phyloP scores from a whole-genome alignment of 2,329 filamentous ascomycete genomes.

The Penicillium sp. region DNA sequence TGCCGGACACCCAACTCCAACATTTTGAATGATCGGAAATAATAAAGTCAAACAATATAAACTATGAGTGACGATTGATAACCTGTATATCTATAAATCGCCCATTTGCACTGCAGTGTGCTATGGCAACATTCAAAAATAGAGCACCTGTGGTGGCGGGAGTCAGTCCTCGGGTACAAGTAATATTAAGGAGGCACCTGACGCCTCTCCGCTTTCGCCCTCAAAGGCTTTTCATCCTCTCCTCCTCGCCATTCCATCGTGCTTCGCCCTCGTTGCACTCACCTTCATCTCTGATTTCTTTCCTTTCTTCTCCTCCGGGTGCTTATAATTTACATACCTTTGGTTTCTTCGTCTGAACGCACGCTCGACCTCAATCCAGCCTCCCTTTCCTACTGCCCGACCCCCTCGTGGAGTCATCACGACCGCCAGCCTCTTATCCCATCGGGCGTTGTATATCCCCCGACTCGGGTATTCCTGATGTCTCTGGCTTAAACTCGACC shows the following conservation, averaged over 20 bases:
- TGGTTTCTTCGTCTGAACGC: neutral
- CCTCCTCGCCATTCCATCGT: constrained; percentile 11
- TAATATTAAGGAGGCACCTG: constrained; percentile 30
- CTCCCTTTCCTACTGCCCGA: constrained; percentile 2
- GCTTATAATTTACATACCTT: neutral
- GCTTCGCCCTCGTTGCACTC: neutral
- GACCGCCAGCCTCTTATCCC: constrained; percentile 9
- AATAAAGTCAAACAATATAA: neutral
- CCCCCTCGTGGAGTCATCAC: constrained; percentile 11
- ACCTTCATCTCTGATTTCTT: neutral
- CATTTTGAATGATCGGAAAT: neutral
- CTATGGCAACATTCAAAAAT: constrained; percentile 10
- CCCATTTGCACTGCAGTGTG: neutral
- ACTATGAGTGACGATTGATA: neutral
- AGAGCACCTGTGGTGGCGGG: constrained; percentile 17
- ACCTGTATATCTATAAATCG: neutral
- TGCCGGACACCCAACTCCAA: too few species aligned
- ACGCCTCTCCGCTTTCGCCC: constrained; percentile 28
- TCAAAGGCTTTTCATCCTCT: constrained; percentile 22
- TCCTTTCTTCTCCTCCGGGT: neutral
- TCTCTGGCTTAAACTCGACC: constrained; percentile 13
- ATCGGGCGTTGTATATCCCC: constrained; percentile 8
- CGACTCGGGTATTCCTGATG: constrained; percentile 16
- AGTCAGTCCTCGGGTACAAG: constrained; percentile 15
- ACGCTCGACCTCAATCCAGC: neutral